Evolutionary conservation across 495 filamentous ascomycete species (phyloP), one percentile per base, ranked within the genome.

Genomic region (Penicillium pulvis): DNA sequence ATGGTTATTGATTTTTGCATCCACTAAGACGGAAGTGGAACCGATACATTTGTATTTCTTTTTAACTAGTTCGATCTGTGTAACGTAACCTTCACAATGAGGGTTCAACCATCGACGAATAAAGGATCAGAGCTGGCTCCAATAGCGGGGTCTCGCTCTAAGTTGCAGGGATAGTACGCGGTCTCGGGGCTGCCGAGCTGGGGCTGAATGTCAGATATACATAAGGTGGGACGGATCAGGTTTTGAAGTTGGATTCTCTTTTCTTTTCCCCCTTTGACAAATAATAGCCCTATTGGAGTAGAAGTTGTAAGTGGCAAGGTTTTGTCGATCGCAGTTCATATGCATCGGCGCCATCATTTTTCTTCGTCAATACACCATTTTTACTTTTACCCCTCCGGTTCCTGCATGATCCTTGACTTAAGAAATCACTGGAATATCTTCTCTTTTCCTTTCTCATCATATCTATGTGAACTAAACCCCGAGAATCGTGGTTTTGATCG

Each of bases 121-220:
- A 41, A 17, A 16, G 16, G 39, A n/a, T 41, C 39, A 16, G 33
- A 41, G 6, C n/a, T n/a, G 16, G 1, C 6, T 41, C 39, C 39
- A 41, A 41, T 41, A 41, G 39, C 39, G 39, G 39, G 39, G 39
- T 41, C 39, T 41, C 39, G 39, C 16, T 41, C 16, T 16, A 17
- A 41, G 16, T n/a, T 41, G 39, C 39, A 41, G 39, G 14, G 39
- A 41, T 16, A 41, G 14, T 16, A 16, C 12, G 16, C 58, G 4
- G 55, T 57, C 43, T 66, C 66, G 66, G 66, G 26, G 66, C 41
- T 44, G 66, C 67, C 67, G 67, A 68, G 41, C 49, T 36, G 35
- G n/a, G 41, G 31, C 50, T 60, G 61, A 55, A 66, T 58, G 59
- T 69, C 60, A 64, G 56, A 67, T 69, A 63, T 23, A 23, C 20